A percentile compares a stretch with the other conserved stretches of the same genome.
phyloP scores from a whole-genome alignment of 2,329 filamentous ascomycete genomes.

The Penicillium janthinellum region DNA sequence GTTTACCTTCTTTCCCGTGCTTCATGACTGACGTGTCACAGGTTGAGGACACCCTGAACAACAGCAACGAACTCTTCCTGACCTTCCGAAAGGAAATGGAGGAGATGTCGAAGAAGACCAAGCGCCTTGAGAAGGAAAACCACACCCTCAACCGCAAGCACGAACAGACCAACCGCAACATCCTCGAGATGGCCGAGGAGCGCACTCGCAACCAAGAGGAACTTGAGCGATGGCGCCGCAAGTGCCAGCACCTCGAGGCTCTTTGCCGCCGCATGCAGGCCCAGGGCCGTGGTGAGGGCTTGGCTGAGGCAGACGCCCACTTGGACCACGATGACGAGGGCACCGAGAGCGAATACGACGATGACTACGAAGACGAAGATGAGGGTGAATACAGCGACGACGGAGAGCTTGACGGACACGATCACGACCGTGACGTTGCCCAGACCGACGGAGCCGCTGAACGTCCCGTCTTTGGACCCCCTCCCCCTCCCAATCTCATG shows the following conservation, averaged over 20 bases:
- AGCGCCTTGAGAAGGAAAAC: constrained; percentile 95
- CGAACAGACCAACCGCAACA: constrained; percentile 89
- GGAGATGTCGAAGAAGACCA: constrained; percentile 99
- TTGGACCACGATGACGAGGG: constrained; percentile 54
- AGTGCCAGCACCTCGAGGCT: constrained; percentile 87
- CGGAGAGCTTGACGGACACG: constrained; percentile 47
- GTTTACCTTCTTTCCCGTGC: neutral
- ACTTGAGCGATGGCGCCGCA: constrained; percentile 76
- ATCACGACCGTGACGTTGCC: constrained; percentile 29
- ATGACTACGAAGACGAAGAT: constrained; percentile 62
- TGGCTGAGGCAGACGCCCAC: constrained; percentile 53
- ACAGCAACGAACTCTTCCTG: constrained; percentile 94
- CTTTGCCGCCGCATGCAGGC: constrained; percentile 97
- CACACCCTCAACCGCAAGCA: constrained; percentile 88
- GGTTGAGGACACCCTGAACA: constrained; percentile 98
- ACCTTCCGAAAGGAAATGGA: constrained; percentile 99
- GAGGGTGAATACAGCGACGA: constrained; percentile 62
- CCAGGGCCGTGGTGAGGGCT: constrained; percentile 77
- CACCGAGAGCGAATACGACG: constrained; percentile 54
- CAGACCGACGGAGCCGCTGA: constrained; percentile 36
- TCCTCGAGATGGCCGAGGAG: constrained; percentile 96
- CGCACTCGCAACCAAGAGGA: constrained; percentile 74
- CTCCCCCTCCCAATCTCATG: constrained; percentile 54
- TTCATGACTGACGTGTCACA: constrained; percentile 45
- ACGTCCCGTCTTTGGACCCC: constrained; percentile 51